Base-by-base conservation (phyloP, 1,284 basidiomycete genomes). In the Cryptococcus amylolentus region DNA sequence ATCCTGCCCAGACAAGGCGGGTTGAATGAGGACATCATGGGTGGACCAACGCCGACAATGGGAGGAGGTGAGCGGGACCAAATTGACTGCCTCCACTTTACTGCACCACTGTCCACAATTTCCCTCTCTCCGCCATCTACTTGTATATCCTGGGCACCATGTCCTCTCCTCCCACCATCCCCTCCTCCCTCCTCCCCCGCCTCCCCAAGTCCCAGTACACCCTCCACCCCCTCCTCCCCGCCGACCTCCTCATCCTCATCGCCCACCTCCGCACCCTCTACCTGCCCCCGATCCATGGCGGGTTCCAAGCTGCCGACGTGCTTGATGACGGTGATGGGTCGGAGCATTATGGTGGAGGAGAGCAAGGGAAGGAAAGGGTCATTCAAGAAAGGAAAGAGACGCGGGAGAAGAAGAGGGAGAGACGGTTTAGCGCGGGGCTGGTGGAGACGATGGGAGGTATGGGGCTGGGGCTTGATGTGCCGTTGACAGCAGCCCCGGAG, bases 211-310 rank as follows among this genome's bases (percentile, higher is more conserved):
- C 67, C 6, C 63, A 68, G 58, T 58, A 56, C 48, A 65, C 69
- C n/a, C 61, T 74, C 40, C 44, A 51, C 2, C 71, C 72, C n/a
- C 60, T 73, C 10, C 35, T n/a, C 3, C 46, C 64, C 1, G 13
- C 54, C 14, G 67, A 67, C 31, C 56, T 76, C 14, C 57, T 76
- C 2, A 57, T 47, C 14, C 64, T 70, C 59, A 72, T 76, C 54
- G 60, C 61, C 8, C 54, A 69, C 10, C 61, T 76, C 14, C 59
- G 65, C 38, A 65, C 68, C 40, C 62, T 71, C n/a, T 72, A 72
- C 57, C 56, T 73, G 38, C 73, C 73, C 8, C 73, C 73, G 2
- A 69, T 76, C 60, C 73, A 75, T 49, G 73, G 73, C 5, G 73
- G 73, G 3, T 69, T 76, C 53, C 55, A 58, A 2, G 64, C 64